Conservation (phyloP, 441 rosid species). For the Erysimum cheiri region DNA sequence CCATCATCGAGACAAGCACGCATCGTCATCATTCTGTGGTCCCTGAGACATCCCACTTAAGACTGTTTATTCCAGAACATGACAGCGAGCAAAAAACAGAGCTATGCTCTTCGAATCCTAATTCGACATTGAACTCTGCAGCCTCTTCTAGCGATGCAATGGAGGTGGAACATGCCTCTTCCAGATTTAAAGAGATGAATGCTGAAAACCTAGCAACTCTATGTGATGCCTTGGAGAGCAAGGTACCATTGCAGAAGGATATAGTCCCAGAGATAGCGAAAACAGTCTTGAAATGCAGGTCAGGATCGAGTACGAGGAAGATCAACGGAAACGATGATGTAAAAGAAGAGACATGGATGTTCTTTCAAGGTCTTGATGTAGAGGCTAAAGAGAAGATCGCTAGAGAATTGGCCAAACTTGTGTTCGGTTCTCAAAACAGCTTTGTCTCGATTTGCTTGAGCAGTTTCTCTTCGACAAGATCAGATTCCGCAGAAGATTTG, state of each 20-base stretch:
- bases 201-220: slow-evolving; percentile 53
- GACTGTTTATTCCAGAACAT: slow-evolving; percentile 53
- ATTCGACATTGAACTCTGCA: slow-evolving; percentile 52
- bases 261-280: slow-evolving; percentile 51
- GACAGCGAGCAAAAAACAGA: slow-evolving; percentile 36
- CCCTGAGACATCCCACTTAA: slow-evolving; percentile 48
- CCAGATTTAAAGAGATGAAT: slow-evolving; percentile 59
- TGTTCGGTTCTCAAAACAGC: slow-evolving; percentile 54
- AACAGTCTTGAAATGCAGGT: slow-evolving; percentile 62
- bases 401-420: slow-evolving; percentile 59
- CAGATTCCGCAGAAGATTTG: slow-evolving; percentile 53
- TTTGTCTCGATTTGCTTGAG: slow-evolving; percentile 58
- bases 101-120: slow-evolving; percentile 46
- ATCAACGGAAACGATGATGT: slow-evolving; percentile 36
- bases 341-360: slow-evolving; percentile 71
- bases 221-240: slow-evolving; percentile 57
- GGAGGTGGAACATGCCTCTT: slow-evolving; percentile 55
- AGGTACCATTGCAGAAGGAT: slow-evolving; percentile 64
- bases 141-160: slow-evolving; percentile 58
- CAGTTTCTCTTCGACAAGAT: slow-evolving; percentile 64
- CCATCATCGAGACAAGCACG: slow-evolving; percentile 50
- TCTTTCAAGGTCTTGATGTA: slow-evolving; percentile 65
- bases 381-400: slow-evolving; percentile 62
- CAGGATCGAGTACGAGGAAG: slow-evolving; percentile 55
- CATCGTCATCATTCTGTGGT: slow-evolving; percentile 43